Evolutionary conservation across 768 basidiomycete species (phyloP), one percentile per base, ranked within the genome.

Genomic region (Lactarius hatsudake): DNA sequence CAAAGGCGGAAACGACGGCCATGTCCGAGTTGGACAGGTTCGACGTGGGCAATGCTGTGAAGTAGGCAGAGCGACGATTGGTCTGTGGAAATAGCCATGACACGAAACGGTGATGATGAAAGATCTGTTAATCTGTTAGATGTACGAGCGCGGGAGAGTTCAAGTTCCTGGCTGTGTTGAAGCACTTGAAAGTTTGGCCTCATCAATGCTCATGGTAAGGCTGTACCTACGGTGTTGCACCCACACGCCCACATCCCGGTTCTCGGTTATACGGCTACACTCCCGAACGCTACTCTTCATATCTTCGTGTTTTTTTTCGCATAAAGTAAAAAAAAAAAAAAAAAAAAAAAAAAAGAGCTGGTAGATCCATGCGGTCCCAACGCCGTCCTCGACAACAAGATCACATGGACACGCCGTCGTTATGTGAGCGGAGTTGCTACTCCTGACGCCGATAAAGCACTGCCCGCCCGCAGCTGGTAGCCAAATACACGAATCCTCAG

Each of bases 51-150:
- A 43, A 55, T 34, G 61, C 53, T 59, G 53, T 63, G 66, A 53
- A 63, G 36, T 28, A 55, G 53, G 55, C 23, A 30, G 26, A 38
- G 34, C 26, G 51, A 48, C 55, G 67, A 68, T 45, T 30, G 23
- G 60, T 2, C 17, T 5, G 54, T n/a, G 23, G 53, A 4, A 36
- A 20, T 43, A 23, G 51, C 7, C 59, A 55, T 20, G 59, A 68
- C 40, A 63, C 45, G 42, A 45, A 61, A 40, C 55, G 67, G 55
- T 67, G 62, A 55, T 63, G 66, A 60, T 62, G 62, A 34, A 43
- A 57, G 56, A 57, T 57, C 30, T 57, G 28, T 36, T 57, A 18
- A 57, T 57, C 56, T 32, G 42, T 61, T 56, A 15, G 65, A 61
- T 62, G 40, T 53, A 34, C 30, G 36, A 34, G 26, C 28, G 48